A percentile compares a stretch with the other conserved stretches of the same genome.
Evolutionary conservation across 2,329 filamentous ascomycete species (phyloP).

Genomic region (Fusarium continuum): DNA sequence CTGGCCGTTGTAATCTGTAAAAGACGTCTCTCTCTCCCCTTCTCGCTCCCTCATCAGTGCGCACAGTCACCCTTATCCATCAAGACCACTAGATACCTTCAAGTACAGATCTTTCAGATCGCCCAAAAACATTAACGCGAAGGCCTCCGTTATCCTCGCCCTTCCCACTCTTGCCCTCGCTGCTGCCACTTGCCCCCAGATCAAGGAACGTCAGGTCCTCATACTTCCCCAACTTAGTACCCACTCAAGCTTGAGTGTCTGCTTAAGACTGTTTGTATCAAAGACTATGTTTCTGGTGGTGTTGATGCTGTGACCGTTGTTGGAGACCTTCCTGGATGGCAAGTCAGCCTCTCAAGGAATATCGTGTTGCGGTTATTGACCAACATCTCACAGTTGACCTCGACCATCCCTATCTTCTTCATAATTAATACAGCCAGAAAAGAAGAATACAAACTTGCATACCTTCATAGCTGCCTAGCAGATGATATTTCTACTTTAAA

Average conservation of each 20-base stretch:
- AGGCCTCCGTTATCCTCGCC: conserved; percentile 6
- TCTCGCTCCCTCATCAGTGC: background rate
- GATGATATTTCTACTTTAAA: too few relatives aligned
- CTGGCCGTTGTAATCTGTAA: conserved; percentile 2
- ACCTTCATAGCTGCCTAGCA: too few relatives aligned
- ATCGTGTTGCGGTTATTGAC: too few relatives aligned
- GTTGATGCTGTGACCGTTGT: too few relatives aligned
- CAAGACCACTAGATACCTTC: background rate
- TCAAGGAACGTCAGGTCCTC: conserved; percentile 5
- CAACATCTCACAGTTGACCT: too few relatives aligned
- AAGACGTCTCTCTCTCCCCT: background rate
- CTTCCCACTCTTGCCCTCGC: conserved; percentile 15
- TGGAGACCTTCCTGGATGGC: too few relatives aligned
- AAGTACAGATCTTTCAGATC: background rate
- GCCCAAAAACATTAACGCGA: conserved; percentile 1
- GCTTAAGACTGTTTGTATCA: fast-evolving
- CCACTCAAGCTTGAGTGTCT: fast-evolving
- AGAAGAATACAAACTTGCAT: too few relatives aligned
- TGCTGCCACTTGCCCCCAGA: conserved; percentile 1
- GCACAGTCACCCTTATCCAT: conserved; percentile 1
- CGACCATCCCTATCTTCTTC: too few relatives aligned
- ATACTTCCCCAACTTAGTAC: too few relatives aligned
- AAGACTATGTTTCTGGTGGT: fast-evolving
- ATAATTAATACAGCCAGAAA: too few relatives aligned
- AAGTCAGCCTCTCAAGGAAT: too few relatives aligned